Evolutionary conservation across 202 grass and related monocot genomes (phyloP).

Genomic region (Zizania palustris): DNA sequence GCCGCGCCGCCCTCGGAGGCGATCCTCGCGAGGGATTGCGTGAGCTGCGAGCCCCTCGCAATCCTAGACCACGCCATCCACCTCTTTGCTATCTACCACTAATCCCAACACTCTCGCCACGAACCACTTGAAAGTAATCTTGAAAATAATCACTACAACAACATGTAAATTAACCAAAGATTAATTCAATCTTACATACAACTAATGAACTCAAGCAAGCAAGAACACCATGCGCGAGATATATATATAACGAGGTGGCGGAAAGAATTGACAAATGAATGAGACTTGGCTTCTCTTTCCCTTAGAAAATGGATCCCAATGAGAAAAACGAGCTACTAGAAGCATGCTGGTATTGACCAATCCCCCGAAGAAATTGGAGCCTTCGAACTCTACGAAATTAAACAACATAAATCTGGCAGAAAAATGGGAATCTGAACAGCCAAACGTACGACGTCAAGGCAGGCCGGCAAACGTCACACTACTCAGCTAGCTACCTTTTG

Average conservation of each 20-base stretch:
- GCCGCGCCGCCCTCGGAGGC: constrained; percentile 29
- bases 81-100: not conserved
- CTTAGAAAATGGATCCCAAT: not conserved
- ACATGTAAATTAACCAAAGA: not conserved
- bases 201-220: no score
- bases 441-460: not conserved
- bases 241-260: not conserved
- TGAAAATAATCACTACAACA: not conserved
- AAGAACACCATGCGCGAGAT: constrained; percentile 1
- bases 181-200: not conserved
- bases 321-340: not conserved
- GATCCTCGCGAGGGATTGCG: constrained; percentile 51
- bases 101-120: not conserved
- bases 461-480: not conserved
- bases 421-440: not conserved
- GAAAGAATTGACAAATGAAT: not conserved
- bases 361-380: constrained; percentile 15
- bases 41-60: constrained; percentile 47
- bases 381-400: not conserved
- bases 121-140: not conserved
- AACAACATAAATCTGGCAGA: not conserved
- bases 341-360: constrained; percentile 24
- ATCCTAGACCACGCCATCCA: constrained; percentile 59
- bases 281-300: constrained; percentile 11
- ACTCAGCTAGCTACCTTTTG: not conserved